Conservation (phyloP, 371 early-diverging fungal genomes). For the Modicella reniformis region DNA sequence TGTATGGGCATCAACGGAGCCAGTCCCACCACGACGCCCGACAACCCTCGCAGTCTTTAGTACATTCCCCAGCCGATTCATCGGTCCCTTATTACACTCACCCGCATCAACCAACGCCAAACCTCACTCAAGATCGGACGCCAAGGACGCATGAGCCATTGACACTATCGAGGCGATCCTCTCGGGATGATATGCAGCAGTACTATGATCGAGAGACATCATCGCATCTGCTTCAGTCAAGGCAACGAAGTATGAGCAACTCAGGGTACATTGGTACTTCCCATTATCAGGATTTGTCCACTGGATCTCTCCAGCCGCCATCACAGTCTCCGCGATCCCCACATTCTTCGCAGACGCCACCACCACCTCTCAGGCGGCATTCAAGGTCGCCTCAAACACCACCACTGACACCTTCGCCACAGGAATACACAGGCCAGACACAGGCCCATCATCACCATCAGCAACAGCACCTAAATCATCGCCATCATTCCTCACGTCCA, state of each 20-base stretch:
- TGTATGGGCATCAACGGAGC: slow-evolving; percentile 24
- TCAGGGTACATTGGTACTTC: neutral
- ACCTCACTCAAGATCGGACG: neutral
- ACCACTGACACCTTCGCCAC: slow-evolving; percentile 39
- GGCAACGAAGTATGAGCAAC: slow-evolving; percentile 5
- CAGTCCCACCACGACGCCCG: slow-evolving; percentile 62
- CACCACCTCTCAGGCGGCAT: neutral
- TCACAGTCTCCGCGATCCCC: slow-evolving; percentile 9
- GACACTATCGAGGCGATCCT: neutral
- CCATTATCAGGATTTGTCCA: slow-evolving; percentile 12
- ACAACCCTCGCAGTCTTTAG: slow-evolving; percentile 62
- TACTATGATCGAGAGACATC: slow-evolving; percentile 5
- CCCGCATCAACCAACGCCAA: slow-evolving; percentile 5
- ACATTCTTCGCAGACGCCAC: slow-evolving; percentile 13
- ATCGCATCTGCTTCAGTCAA: neutral
- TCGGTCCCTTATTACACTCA: slow-evolving; percentile 5
- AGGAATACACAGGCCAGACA: slow-evolving; percentile 9
- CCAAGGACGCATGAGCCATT: neutral
- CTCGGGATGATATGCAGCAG: neutral
- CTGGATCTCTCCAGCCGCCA: neutral
- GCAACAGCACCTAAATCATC: slow-evolving; percentile 15
- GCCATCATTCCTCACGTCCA: slow-evolving; percentile 1
- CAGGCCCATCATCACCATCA: slow-evolving; percentile 17
- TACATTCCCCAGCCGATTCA: slow-evolving; percentile 42
- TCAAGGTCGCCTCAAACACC: slow-evolving; percentile 38